Base-by-base conservation (phyloP, 306 rosid species). In the Gastrolobium villosum region DNA sequence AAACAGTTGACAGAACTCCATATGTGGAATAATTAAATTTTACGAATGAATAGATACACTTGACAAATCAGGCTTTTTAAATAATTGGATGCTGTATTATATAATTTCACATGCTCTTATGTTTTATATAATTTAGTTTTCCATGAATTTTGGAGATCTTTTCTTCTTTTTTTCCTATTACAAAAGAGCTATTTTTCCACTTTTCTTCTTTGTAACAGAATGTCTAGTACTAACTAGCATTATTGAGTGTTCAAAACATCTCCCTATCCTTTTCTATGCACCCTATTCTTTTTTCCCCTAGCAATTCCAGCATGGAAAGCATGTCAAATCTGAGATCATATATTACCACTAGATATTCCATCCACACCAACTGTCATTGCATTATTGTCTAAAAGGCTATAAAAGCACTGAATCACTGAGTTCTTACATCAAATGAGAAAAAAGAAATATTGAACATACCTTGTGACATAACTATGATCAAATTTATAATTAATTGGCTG, bases 401-500 rank as follows among this genome's bases (percentile, higher is more conserved):
- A 70, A 75, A 46, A 66, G 53, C 8, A 11, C 32, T 2, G 2
- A 66, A 56, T 60, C 40, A 20, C 45, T 6, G 3, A 50, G 43
- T 46, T 67, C 49, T 28, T 35, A 6, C 75, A 74, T 40, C 67
- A 31, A 83, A 71, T 37, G 7, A 46, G 67, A 32, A n/a, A 76
- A 64, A 61, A 35, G 14, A 46, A 14, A n/a, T 63, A 31, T 7
- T 43, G 75, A 39, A 64, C 78, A 76, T 39, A 94, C 97, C 98
- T 90, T 79, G 98, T 92, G 84, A 94, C 90, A 31, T 90, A 81
- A 77, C 89, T 89, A 79, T 94, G 98, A 85, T 92, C 97, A 57
- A 92, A 94, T 76, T 85, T 92, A 74, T 94, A 92, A 88, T 88
- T 92, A 50, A 94, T 94, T 7, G 98, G 98, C 89, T 94, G 98